These are phyloP conservation scores for Annulohypoxylon maeteangense DNA, from an alignment of 495 filamentous ascomycete genomes.

Conservation along the genomic window DNA sequence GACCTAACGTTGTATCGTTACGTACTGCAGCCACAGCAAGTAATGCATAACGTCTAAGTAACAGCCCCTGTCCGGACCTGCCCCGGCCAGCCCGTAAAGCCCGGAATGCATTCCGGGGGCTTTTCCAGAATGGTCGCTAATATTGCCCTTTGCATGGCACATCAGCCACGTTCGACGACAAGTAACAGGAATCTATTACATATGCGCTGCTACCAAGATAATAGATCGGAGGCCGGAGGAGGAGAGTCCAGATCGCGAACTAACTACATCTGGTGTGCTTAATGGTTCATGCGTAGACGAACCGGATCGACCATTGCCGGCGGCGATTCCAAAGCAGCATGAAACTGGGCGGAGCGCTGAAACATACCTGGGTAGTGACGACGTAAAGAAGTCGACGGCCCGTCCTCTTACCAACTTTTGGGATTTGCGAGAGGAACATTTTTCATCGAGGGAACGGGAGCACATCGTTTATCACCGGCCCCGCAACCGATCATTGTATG, in stretches of 20 bases:
- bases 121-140: slow-evolving; percentile 25
- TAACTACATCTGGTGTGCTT: slow-evolving; percentile 60
- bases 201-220: background rate
- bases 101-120: slow-evolving; percentile 23
- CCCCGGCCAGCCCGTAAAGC: slow-evolving; percentile 22
- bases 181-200: background rate
- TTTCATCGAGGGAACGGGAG: background rate
- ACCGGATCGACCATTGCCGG: slow-evolving; percentile 38
- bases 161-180: background rate
- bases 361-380: slow-evolving; percentile 64
- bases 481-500: slow-evolving; percentile 21
- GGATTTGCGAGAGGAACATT: background rate
- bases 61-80: slow-evolving; percentile 29
- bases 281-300: slow-evolving; percentile 53
- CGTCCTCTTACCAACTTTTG: slow-evolving; percentile 10
- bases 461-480: slow-evolving; percentile 21
- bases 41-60: slow-evolving; percentile 18
- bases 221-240: slow-evolving; percentile 65
- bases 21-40: background rate
- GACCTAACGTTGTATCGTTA: background rate
- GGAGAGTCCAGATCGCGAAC: slow-evolving; percentile 61
- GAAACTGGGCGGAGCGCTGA: slow-evolving; percentile 51
- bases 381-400: slow-evolving; percentile 50
- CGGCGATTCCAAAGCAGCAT: slow-evolving; percentile 60
- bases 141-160: background rate